phyloP scores from a whole-genome alignment of 169 alveolate genomes.

The Eimeria necatrix region DNA sequence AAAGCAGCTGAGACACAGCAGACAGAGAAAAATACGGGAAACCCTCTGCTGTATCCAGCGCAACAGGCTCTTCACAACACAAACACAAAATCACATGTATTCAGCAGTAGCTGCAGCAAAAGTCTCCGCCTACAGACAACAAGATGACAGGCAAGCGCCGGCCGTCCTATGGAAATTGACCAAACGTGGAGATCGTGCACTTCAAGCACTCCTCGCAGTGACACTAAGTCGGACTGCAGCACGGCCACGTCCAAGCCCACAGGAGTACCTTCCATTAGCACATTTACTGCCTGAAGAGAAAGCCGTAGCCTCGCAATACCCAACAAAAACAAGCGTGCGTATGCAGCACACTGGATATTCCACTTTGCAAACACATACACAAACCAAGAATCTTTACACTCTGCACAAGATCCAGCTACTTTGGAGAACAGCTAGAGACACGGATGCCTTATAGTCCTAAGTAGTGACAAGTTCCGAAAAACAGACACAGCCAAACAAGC shows the following conservation, averaged over 20 bases:
- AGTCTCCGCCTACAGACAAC: conserved; percentile 85
- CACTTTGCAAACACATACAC: too few relatives aligned
- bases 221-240: conserved; percentile 89
- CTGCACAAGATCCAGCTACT: too few relatives aligned
- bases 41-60: background rate
- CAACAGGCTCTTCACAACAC: background rate
- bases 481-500: background rate
- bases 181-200: conserved; percentile 98
- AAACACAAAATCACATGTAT: background rate
- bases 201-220: conserved; percentile 93
- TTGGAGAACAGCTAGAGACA: too few relatives aligned
- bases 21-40: too few relatives aligned
- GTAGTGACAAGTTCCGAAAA: too few relatives aligned
- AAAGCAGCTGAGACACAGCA: too few relatives aligned
- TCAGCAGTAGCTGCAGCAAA: background rate
- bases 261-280: conserved; percentile 98
- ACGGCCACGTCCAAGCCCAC: conserved; percentile 90
- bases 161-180: conserved; percentile 96
- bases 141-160: conserved; percentile 95
- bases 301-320: background rate
- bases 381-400: too few relatives aligned
- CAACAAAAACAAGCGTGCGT: background rate
- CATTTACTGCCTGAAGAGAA: conserved; percentile 85
- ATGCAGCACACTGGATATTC: background rate
- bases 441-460: too few relatives aligned